Evolutionary conservation across 1,284 basidiomycete genomes (phyloP), one percentile per base, ranked within the genome.

Genomic region (Microbotryomycetes sp.): DNA sequence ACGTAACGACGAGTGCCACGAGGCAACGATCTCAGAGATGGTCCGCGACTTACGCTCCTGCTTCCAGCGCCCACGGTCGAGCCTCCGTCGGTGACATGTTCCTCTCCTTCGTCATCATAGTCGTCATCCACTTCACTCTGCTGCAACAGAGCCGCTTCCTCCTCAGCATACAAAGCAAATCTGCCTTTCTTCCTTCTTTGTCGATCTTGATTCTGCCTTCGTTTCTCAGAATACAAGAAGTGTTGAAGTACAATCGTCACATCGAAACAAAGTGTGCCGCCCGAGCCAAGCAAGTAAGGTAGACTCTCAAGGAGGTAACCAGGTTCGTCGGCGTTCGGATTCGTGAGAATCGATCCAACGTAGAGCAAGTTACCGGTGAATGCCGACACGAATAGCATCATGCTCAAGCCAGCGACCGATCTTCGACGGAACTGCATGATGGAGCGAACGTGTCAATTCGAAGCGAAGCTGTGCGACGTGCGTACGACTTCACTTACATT

Each of bases 321-420:
- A 5, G 57, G 26, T 15, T 48, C 46, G 12, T 48, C 46, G 30
- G 59, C 26, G 42, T 49, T 46, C n/a, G 68, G 83, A 49, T 85
- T 86, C 14, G 82, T 80, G 28, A 93, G 74, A 70, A 94, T 88
- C 5, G 90, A 92, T 49, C 85, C 75, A 58, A 65, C 61, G 74
- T 96, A 96, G 73, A 92, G 89, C 9, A 83, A 77, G 76, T 96
- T 97, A 61, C 92, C 92, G 32, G 89, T 77, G 75, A 96, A 96
- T 4, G 92, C 92, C 73, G 88, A 91, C 50, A 92, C 75, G 75
- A 97, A 97, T 23, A 97, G 81, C 73, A 86, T 86, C 76, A 96
- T 87, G n/a, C 92, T 92, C 48, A 97, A 81, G 6, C 92, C 92
- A 82, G 92, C 91, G 16, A 93, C 88, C 22, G 91, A 94, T 78